Conservation (phyloP, 345 rosid genomes). For the Pelargonium nanum region DNA sequence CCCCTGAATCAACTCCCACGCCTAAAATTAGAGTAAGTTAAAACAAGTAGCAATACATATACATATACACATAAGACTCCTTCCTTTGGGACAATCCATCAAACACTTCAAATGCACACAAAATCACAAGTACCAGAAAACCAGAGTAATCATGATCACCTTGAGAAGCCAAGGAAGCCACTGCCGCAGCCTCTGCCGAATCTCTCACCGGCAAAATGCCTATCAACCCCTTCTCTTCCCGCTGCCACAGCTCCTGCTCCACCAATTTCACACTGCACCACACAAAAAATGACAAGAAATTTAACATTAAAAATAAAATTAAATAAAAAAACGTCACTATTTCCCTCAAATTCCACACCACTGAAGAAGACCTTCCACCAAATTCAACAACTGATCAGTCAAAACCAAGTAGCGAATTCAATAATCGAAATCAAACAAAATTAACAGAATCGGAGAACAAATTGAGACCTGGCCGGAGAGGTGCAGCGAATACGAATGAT, state of each 20-base stretch:
- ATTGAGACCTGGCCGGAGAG: conserved; percentile 48
- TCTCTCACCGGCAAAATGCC: conserved; percentile 93
- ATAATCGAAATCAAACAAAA: not conserved
- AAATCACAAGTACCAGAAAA: not conserved
- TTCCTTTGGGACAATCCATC: conserved; percentile 4
- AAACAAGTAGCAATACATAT: conserved; percentile 1
- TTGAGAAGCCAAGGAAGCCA: conserved; percentile 42
- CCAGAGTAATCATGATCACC: conserved; percentile 22
- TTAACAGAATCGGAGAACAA: not conserved
- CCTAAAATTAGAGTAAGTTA: conserved; percentile 22
- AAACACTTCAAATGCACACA: conserved; percentile 4
- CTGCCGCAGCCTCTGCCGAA: conserved; percentile 47
- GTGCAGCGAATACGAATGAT: conserved; percentile 98
- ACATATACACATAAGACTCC: conserved; percentile 1
- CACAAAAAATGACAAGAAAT: not conserved
- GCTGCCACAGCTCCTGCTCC: conserved; percentile 99
- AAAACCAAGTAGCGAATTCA: not conserved
- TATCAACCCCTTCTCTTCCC: conserved; percentile 88
- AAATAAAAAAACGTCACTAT: no score
- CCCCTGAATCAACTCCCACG: conserved; percentile 59
- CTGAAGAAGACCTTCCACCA: not conserved
- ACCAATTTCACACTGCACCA: conserved; percentile 73
- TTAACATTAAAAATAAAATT: no score
- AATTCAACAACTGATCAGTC: not conserved
- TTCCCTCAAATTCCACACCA: not conserved